Conservation (phyloP, 1,284 basidiomycete genomes). For the Microbotryomycetes sp. region DNA sequence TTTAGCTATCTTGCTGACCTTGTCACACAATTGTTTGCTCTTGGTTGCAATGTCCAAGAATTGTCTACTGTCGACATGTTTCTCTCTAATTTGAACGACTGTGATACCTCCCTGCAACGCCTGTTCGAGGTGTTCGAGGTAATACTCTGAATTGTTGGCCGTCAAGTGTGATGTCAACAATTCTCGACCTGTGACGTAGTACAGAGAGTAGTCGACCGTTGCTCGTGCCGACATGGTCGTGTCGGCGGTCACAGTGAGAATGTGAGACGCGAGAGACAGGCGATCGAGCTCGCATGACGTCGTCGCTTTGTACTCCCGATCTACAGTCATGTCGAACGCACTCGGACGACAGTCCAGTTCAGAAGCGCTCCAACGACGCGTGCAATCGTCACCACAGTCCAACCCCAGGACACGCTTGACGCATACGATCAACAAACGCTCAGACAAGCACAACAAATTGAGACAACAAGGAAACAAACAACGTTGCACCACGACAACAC, state of each 20-base stretch:
- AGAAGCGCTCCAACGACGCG: too few species aligned
- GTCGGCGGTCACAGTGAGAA: background rate
- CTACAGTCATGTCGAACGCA: too few species aligned
- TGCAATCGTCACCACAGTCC: too few species aligned
- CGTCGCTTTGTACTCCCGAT: too few species aligned
- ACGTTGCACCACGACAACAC: too few species aligned
- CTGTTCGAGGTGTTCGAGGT: conserved; percentile 53
- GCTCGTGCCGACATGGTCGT: background rate
- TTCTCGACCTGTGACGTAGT: conserved; percentile 43
- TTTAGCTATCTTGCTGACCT: conserved; percentile 40
- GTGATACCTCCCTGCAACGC: conserved; percentile 80
- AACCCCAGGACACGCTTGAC: too few species aligned
- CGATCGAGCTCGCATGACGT: too few species aligned
- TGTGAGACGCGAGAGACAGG: too few species aligned
- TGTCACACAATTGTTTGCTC: conserved; percentile 68
- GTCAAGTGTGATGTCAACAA: conserved; percentile 10
- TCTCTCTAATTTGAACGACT: conserved; percentile 83
- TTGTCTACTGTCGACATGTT: conserved; percentile 70
- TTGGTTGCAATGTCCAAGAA: conserved; percentile 69
- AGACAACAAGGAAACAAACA: too few species aligned
- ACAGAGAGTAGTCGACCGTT: conserved; percentile 59
- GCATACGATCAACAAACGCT: too few species aligned
- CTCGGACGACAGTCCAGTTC: too few species aligned
- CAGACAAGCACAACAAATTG: background rate
- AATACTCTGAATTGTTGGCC: conserved; percentile 21